Conservation (phyloP, 2,329 filamentous ascomycete genomes). For the Amesomyces nigricolor region DNA sequence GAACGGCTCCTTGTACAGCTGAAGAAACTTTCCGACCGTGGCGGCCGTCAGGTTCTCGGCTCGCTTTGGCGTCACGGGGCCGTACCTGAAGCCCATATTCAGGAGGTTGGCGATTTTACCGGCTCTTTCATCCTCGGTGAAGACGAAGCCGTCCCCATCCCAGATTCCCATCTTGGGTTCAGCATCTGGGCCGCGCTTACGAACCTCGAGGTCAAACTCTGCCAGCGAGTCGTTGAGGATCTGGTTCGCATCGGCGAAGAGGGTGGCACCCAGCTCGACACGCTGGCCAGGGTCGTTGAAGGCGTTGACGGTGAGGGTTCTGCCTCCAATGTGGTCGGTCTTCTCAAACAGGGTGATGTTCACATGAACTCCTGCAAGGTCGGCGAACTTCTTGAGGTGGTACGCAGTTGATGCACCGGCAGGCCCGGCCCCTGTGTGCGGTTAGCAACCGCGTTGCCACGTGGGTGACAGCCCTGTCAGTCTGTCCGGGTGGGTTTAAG, state of each 20-base stretch:
- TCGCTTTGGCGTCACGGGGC: constrained; percentile 62
- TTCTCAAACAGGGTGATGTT: constrained; percentile 89
- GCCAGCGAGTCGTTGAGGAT: constrained; percentile 71
- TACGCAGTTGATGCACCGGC: constrained; percentile 85
- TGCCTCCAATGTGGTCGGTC: constrained; percentile 70
- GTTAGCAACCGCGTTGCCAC: neutral
- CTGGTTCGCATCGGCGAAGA: constrained; percentile 80
- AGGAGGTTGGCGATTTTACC: constrained; percentile 47
- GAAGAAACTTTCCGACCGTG: constrained; percentile 67
- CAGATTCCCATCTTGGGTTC: constrained; percentile 68
- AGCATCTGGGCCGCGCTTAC: constrained; percentile 40
- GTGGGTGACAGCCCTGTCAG: too few species aligned
- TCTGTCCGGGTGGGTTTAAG: too few species aligned
- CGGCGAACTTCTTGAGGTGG: constrained; percentile 67
- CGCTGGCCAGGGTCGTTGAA: constrained; percentile 62
- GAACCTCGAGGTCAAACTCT: constrained; percentile 62
- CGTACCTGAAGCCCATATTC: constrained; percentile 82
- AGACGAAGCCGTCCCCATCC: constrained; percentile 73
- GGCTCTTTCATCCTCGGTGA: constrained; percentile 52
- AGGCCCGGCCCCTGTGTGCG: constrained; percentile 69
- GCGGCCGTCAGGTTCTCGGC: constrained; percentile 66
- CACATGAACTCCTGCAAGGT: constrained; percentile 52
- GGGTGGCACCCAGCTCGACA: constrained; percentile 84
- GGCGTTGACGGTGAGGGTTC: constrained; percentile 76
- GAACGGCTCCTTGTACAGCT: constrained; percentile 71